A percentile compares a stretch with the other conserved stretches of the same genome.
Evolutionary conservation across 441 rosid species (phyloP).

Genomic region (Pelargonium australe): DNA sequence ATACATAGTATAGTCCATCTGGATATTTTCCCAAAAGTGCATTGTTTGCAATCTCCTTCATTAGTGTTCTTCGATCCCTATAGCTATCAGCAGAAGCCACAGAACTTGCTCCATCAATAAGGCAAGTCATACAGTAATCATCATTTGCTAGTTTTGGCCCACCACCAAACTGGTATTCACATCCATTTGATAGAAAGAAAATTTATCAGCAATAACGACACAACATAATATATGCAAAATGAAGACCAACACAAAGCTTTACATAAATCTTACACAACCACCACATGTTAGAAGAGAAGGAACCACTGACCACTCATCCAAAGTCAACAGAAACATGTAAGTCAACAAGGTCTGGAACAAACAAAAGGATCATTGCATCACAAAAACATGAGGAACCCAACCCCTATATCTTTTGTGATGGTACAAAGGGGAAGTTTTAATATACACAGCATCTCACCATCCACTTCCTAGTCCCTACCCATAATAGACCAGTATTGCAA

Average conservation of each 20-base stretch:
- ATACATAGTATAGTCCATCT: slow-evolving; percentile 67
- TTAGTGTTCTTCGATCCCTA: slow-evolving; percentile 72
- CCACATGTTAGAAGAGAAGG: slow-evolving; percentile 13
- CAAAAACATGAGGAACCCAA: slow-evolving; percentile 1
- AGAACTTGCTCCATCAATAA: slow-evolving; percentile 60
- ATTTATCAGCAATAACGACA: slow-evolving; percentile 20
- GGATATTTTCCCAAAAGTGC: slow-evolving; percentile 57
- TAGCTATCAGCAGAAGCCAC: slow-evolving; percentile 86
- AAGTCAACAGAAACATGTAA: neutral
- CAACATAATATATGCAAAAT: slow-evolving; percentile 12
- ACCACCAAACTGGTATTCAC: slow-evolving; percentile 54
- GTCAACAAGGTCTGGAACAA: slow-evolving; percentile 3
- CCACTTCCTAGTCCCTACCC: neutral
- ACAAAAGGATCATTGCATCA: neutral
- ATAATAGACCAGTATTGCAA: neutral
- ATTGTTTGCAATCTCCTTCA: slow-evolving; percentile 65
- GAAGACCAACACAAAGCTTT: slow-evolving; percentile 9
- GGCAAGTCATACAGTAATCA: slow-evolving; percentile 78
- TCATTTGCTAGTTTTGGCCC: slow-evolving; percentile 66
- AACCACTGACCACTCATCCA: neutral
- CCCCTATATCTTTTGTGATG: neutral
- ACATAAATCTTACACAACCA: slow-evolving; percentile 16
- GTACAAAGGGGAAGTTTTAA: neutral
- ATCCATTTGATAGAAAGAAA: slow-evolving; percentile 19
- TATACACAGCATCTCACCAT: slow-evolving; percentile 1